These are phyloP conservation scores for Candida namnaoensis DNA, from an alignment of 805 yeast genomes.

Conservation along the genomic window DNA sequence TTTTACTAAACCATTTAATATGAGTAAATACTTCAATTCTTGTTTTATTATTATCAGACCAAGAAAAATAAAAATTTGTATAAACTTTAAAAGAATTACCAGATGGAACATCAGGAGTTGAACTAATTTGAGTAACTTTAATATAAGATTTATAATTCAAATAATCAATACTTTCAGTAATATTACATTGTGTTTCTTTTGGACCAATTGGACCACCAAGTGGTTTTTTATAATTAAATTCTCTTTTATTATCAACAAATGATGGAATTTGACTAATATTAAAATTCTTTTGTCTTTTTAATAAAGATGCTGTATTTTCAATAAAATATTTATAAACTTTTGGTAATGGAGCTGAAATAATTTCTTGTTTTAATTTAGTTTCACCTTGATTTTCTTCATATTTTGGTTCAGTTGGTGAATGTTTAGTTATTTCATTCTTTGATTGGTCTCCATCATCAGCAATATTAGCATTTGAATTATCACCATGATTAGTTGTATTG, in stretches of 20 bases:
- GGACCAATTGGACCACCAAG: conserved; percentile 66
- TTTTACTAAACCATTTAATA: conserved; percentile 66
- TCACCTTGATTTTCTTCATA: conserved; percentile 41
- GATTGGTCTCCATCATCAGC: not conserved
- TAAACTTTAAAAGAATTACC: conserved; percentile 59
- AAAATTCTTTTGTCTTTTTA: conserved; percentile 50
- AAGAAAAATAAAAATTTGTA: conserved; percentile 47
- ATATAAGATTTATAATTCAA: conserved; percentile 39
- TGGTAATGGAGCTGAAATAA: conserved; percentile 57
- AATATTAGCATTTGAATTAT: conserved; percentile 3
- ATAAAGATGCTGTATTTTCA: conserved; percentile 36
- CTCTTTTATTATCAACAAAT: conserved; percentile 31
- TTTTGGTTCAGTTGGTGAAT: conserved; percentile 36
- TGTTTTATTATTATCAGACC: conserved; percentile 56
- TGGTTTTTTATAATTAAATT: conserved; percentile 55
- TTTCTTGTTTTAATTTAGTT: conserved; percentile 44
- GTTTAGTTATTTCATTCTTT: conserved; percentile 31
- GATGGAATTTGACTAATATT: conserved; percentile 43
- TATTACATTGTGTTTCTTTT: conserved; percentile 59
- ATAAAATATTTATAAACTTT: conserved; percentile 55
- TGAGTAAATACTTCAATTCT: conserved; percentile 41
- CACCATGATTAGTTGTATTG: not conserved
- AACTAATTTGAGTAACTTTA: conserved; percentile 46
- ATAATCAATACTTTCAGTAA: conserved; percentile 49
- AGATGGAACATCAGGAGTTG: conserved; percentile 79